These are phyloP conservation scores for Rhazya stricta DNA, from an alignment of 257 asterid species.

Conservation along the genomic window DNA sequence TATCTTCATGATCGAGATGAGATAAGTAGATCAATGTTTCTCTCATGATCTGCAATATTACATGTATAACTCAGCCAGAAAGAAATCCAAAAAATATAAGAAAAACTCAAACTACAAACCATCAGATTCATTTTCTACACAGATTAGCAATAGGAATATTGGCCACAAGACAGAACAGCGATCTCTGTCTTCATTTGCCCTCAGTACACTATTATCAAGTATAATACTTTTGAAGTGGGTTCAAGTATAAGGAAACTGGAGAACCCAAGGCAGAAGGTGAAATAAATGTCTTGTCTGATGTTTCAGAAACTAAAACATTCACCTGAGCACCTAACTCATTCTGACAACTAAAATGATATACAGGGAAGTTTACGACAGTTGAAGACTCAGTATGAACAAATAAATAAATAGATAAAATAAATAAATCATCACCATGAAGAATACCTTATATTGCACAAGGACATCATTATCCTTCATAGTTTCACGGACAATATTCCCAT, in stretches of 20 bases:
- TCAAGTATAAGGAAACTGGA: neutral
- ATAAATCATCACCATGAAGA: neutral
- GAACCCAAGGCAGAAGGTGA: neutral
- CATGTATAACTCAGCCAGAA: neutral
- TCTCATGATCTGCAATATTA: conserved; percentile 79
- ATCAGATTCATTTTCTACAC: neutral
- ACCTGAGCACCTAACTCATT: neutral
- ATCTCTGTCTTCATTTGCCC: neutral
- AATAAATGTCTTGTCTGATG: neutral
- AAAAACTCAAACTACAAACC: conserved; percentile 10
- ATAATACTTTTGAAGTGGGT: neutral
- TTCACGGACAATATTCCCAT: conserved; percentile 98
- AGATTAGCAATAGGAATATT: neutral
- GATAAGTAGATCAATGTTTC: conserved; percentile 94
- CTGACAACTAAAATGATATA: neutral
- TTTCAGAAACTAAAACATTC: neutral
- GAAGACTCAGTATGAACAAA: neutral
- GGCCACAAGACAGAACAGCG: neutral
- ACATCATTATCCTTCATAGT: conserved; percentile 98
- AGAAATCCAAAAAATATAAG: conserved; percentile 6
- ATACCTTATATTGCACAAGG: conserved; percentile 94
- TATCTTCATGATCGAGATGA: conserved; percentile 97
- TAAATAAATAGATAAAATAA: neutral
- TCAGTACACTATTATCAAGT: neutral
- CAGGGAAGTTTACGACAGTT: neutral